Evolutionary conservation across 1,284 basidiomycete genomes (phyloP).

Genomic region (Puccinia triticina): DNA sequence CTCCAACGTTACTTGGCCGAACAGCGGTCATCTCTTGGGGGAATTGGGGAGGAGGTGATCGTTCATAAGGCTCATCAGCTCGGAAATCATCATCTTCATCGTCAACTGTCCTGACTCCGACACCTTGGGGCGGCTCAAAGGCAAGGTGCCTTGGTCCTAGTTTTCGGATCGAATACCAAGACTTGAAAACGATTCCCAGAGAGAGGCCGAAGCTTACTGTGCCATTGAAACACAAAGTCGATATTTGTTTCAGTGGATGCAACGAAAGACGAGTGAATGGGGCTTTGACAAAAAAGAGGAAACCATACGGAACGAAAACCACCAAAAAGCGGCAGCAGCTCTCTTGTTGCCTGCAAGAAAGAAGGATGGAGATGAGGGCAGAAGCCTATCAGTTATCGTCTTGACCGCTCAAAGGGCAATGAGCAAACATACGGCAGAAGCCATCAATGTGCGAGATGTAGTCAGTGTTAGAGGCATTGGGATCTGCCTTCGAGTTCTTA

Average conservation of each 20-base stretch:
- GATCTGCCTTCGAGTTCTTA: constrained; percentile 53
- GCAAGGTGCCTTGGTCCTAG: constrained; percentile 43
- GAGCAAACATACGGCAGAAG: constrained; percentile 52
- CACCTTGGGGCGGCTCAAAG: constrained; percentile 47
- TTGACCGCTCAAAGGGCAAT: too few species aligned
- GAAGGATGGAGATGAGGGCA: background rate
- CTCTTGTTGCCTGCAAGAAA: constrained; percentile 53
- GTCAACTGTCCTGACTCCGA: constrained; percentile 30
- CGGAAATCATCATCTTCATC: constrained; percentile 42
- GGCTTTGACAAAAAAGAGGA: background rate
- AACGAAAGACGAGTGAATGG: background rate
- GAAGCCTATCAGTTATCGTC: background rate
- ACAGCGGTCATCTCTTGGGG: constrained; percentile 39
- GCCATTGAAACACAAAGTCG: background rate
- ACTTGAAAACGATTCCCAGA: constrained; percentile 42
- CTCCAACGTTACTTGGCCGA: constrained; percentile 46
- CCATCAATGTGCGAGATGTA: constrained; percentile 53
- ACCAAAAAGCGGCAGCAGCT: constrained; percentile 56
- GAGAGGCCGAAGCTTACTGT: constrained; percentile 40
- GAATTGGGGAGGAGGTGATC: background rate
- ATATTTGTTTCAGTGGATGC: background rate
- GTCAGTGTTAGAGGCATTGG: constrained; percentile 53
- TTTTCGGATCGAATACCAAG: constrained; percentile 48
- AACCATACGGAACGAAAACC: constrained; percentile 54
- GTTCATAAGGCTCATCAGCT: constrained; percentile 27